Evolutionary conservation across 306 rosid genomes (phyloP), one percentile per base, ranked within the genome.

Genomic region (Dryas drummondii): DNA sequence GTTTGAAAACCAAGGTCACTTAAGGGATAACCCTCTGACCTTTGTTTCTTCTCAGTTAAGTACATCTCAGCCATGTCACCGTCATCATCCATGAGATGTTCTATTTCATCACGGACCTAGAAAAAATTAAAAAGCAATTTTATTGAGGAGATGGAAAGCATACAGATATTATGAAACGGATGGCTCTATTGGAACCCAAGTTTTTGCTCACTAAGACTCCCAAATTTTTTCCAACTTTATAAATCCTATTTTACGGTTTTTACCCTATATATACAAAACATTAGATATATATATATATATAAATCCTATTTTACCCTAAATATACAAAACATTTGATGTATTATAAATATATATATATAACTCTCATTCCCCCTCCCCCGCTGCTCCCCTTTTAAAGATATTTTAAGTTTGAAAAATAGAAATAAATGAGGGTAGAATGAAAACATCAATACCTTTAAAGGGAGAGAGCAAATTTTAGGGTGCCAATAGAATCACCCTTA

Each of bases 31-130:
- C 83, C 82, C 76, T 82, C 88, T 47, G 71, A 79, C 50, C 77
- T 76, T 66, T 72, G 78, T 74, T 82, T 85, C 72, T 85, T 85
- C 82, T 82, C 86, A 44, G 88, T 85, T 37, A 85, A 78, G 78
- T 82, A 40, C 88, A 82, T 82, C 88, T 85, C 80, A 63, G 86
- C 88, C 88, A 85, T 85, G 73, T 85, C 88, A 40, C 83, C 84
- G 5, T 85, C 88, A 53, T 85, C 86, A 69, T 85, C 80, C 88
- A 85, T 82, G 70, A 85, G 84, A 82, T 85, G 84, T 49, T 85
- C 86, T 66, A 82, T 69, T 79, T 85, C 88, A 41, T 85, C 86
- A 49, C 57, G 86, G 11, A 86, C 83, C 98, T 91, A 79, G 47
- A 76, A 82, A 70, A 70, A 37, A 74, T 54, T 65, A 26, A 2